These are phyloP conservation scores for Catharanthus roseus DNA, from an alignment of 257 asterid genomes.

Conservation along the genomic window DNA sequence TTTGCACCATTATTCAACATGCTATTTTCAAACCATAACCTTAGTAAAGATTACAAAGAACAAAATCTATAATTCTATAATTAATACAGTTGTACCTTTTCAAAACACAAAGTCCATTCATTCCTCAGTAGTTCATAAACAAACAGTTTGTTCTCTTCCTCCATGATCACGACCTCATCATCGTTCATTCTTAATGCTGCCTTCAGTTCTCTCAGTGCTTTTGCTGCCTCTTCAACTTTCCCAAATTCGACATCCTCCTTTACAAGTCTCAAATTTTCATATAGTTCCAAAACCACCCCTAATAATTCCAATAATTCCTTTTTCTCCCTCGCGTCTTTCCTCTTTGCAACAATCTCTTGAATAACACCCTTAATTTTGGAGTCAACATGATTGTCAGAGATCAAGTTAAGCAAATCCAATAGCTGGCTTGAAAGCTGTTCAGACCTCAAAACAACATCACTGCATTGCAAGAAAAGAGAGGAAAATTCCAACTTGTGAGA, in stretches of 20 bases:
- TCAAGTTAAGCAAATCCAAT: conserved; percentile 37
- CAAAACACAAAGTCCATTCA: conserved; percentile 72
- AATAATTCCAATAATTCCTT: conserved; percentile 52
- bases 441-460: conserved; percentile 60
- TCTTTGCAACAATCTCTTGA: conserved; percentile 53
- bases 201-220: conserved; percentile 58
- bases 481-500: conserved; percentile 74
- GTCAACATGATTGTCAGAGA: conserved; percentile 63
- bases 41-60: not conserved
- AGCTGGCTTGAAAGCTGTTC: conserved; percentile 41
- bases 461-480: conserved; percentile 66
- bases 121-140: conserved; percentile 55
- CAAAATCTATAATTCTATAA: not conserved
- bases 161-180: conserved; percentile 29
- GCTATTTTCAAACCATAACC: not conserved
- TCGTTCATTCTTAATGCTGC: conserved; percentile 47
- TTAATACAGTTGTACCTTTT: conserved; percentile 43
- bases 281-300: conserved; percentile 53
- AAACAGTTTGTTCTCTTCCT: conserved; percentile 42
- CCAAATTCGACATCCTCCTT: conserved; percentile 45
- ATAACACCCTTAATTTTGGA: conserved; percentile 41
- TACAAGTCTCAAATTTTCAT: conserved; percentile 39
- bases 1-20: too few relatives aligned
- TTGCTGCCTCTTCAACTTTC: conserved; percentile 65
- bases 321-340: conserved; percentile 63